These are phyloP conservation scores for Falciphora oryzae DNA, from an alignment of 2,329 filamentous ascomycete genomes.

Conservation along the genomic window DNA sequence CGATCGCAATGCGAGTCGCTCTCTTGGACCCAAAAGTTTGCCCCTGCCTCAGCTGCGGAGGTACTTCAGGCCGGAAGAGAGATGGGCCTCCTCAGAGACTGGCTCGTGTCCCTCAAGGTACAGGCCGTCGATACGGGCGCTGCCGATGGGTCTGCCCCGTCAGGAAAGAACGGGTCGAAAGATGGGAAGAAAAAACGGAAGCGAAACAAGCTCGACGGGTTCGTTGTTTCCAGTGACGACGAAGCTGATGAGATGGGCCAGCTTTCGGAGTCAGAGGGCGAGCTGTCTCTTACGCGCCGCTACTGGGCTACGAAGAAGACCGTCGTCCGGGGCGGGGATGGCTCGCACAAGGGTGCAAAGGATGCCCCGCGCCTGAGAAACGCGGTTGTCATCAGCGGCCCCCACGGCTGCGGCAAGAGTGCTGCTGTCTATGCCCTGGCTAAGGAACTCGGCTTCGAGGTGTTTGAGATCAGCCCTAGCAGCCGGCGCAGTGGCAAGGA, in stretches of 20 bases:
- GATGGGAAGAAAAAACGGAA: slow-evolving; percentile 57
- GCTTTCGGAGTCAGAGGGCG: slow-evolving; percentile 54
- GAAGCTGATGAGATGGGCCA: slow-evolving; percentile 66
- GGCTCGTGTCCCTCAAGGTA: slow-evolving; percentile 73
- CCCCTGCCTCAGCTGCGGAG: slow-evolving; percentile 60
- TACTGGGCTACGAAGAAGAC: slow-evolving; percentile 42
- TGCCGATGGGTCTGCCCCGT: slow-evolving; percentile 26
- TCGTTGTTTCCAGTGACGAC: slow-evolving; percentile 74
- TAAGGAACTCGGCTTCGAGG: slow-evolving; percentile 84
- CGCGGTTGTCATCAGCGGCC: slow-evolving; percentile 81
- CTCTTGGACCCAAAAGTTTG: slow-evolving; percentile 81
- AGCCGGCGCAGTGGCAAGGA: slow-evolving; percentile 83
- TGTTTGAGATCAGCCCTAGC: slow-evolving; percentile 90
- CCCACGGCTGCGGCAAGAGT: slow-evolving; percentile 87
- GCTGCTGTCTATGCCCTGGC: slow-evolving; percentile 88
- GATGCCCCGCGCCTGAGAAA: slow-evolving; percentile 55
- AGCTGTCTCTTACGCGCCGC: slow-evolving; percentile 33
- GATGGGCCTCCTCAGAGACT: slow-evolving; percentile 65
- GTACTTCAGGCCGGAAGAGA: slow-evolving; percentile 73
- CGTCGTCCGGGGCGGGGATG: slow-evolving; percentile 42
- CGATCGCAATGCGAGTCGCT: slow-evolving; percentile 65
- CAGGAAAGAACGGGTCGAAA: slow-evolving; percentile 20
- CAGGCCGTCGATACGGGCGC: slow-evolving; percentile 64
- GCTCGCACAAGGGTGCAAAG: slow-evolving; percentile 29
- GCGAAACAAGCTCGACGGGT: slow-evolving; percentile 71